Base-by-base conservation (phyloP, 306 rosid genomes). In the Quercus gilva region DNA sequence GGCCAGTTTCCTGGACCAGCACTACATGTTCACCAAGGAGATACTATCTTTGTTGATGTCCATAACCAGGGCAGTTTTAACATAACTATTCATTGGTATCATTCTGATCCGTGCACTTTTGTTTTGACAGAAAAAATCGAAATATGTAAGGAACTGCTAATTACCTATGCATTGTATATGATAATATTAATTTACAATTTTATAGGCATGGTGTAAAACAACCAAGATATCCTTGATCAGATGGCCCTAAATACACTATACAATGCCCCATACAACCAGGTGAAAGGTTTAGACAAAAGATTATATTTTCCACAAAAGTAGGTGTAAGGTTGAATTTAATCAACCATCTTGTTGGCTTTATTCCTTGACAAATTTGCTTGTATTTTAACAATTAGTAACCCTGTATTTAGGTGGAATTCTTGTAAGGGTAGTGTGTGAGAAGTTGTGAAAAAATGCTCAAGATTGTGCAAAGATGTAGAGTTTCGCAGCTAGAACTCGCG, bases 61-160 rank as follows among this genome's bases (percentile, higher is more conserved):
- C 11, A 53, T 31, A 89, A 87, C 80, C 71, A 76, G 71, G 91
- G 79, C 6, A 80, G 20, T 18, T 68, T 57, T 76, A 86, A 84
- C 85, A 88, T 90, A 68, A 86, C 92, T 8, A 63, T 90, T 71
- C 94, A 90, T 61, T 90, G 94, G 92, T 84, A 49, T 8, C 55
- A 26, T 14, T 78, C 64, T 37, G 45, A 19, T 3, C 15, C 21
- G 41, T 78, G 57, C 51, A 43, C 51, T 43, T 43, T 43, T 43
- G 13, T 43, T 43, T 43, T 43, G 11, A 43, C 13, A 43, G 3
- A 43, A 43, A 2, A 43, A 43, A 43, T 43, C 3, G 1, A 43
- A 43, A 43, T 43, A 43, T 7, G 10, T 43, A 43, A 7, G 11
- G 51, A 35, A 35, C 41, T 35, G 41, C 41, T 35, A 35, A 35